Evolutionary conservation across 176 grass and related monocot genomes (phyloP).

Genomic region (Alloteropsis semialata): DNA sequence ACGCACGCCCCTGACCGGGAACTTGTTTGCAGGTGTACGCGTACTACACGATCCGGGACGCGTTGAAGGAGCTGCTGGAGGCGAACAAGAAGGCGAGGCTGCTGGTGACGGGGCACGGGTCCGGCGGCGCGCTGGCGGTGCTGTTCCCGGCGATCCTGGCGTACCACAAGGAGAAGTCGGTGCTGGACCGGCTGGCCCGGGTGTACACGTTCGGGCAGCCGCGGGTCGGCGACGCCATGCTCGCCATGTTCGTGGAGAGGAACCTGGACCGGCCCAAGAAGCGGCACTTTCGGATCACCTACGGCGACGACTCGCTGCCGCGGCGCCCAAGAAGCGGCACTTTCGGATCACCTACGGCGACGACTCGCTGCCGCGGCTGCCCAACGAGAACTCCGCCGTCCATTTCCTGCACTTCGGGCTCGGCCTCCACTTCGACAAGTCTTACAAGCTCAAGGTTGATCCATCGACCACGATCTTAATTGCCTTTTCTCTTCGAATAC

Average conservation of each 20-base stretch:
- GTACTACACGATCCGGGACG: slow-evolving; percentile 58
- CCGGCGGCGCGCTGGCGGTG: slow-evolving; percentile 54
- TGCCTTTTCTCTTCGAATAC: not conserved
- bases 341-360: slow-evolving; percentile 42
- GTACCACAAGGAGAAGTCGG: slow-evolving; percentile 46
- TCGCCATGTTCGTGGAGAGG: slow-evolving; percentile 46
- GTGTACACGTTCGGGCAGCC: slow-evolving; percentile 72
- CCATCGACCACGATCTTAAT: not conserved
- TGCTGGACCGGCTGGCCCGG: slow-evolving; percentile 37
- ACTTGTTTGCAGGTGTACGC: slow-evolving; percentile 13
- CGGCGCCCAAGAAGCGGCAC: slow-evolving; percentile 44
- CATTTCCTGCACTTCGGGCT: slow-evolving; percentile 51
- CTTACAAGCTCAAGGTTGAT: slow-evolving; percentile 53
- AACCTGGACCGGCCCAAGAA: slow-evolving; percentile 46
- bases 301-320: slow-evolving; percentile 39
- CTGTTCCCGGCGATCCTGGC: slow-evolving; percentile 55
- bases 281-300: slow-evolving; percentile 51
- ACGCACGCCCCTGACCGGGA: not conserved
- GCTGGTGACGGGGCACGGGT: slow-evolving; percentile 57
- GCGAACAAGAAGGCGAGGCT: slow-evolving; percentile 40
- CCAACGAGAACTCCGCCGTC: slow-evolving; percentile 27
- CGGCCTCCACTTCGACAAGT: slow-evolving; percentile 44
- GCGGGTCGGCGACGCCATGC: slow-evolving; percentile 48
- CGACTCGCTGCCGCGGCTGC: slow-evolving; percentile 45
- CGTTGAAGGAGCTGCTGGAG: slow-evolving; percentile 20